Evolutionary conservation across 345 rosid species (phyloP).

Genomic region (Salix suchowensis): DNA sequence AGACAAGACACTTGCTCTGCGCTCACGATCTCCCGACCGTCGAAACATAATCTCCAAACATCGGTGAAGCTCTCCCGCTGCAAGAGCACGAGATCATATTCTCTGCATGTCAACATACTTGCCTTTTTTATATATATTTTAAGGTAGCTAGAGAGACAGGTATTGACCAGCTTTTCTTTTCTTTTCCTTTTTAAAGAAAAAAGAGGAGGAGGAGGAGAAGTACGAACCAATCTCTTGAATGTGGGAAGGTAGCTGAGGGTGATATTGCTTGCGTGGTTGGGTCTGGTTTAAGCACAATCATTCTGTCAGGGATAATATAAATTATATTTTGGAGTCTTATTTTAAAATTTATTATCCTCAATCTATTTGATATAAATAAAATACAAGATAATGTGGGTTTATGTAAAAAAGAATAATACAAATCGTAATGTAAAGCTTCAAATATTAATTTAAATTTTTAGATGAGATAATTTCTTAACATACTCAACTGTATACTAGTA

Average conservation of each 20-base stretch:
- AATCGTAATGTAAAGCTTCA: too few relatives aligned
- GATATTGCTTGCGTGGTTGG: constrained; percentile 26
- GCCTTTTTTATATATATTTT: background rate
- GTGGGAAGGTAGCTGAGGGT: constrained; percentile 15
- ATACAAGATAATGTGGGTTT: too few relatives aligned
- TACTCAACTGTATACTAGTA: background rate
- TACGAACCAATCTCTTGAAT: background rate
- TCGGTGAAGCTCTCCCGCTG: constrained; percentile 2
- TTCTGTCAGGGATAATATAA: too few relatives aligned
- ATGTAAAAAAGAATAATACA: too few relatives aligned
- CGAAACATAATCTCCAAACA: background rate
- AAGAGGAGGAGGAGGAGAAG: background rate
- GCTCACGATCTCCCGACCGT: constrained; percentile 11
- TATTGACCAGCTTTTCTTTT: too few relatives aligned
- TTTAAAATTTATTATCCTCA: rapidly evolving
- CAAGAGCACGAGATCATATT: background rate
- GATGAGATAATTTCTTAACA: too few relatives aligned
- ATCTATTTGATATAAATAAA: too few relatives aligned
- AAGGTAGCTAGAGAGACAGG: constrained; percentile 6
- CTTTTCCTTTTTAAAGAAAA: too few relatives aligned
- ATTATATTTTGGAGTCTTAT: rapidly evolving
- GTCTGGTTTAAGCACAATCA: constrained; percentile 2
- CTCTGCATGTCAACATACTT: background rate
- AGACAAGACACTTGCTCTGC: constrained; percentile 17
- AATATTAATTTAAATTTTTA: too few relatives aligned